Evolutionary conservation across 2,329 filamentous ascomycete species (phyloP).

Genomic region (Pyrenophora seminiperda): DNA sequence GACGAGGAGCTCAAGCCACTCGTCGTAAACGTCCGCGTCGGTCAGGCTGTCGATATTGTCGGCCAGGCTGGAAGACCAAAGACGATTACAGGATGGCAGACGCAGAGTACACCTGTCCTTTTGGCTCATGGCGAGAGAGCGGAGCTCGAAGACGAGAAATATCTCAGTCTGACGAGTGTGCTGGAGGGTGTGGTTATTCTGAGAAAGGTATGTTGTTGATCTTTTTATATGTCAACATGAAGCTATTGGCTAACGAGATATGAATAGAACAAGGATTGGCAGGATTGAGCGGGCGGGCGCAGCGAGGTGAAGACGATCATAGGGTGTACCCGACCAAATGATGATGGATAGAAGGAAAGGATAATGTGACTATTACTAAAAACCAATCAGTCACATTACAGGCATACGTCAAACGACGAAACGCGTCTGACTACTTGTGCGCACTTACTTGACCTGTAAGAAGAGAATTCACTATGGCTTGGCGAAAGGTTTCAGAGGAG

Average conservation of each 20-base stretch:
- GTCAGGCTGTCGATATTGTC: conserved; percentile 97
- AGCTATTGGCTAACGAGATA: conserved; percentile 18
- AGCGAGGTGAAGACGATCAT: not conserved
- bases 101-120: conserved; percentile 96
- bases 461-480: no score
- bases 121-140: conserved; percentile 94
- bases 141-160: conserved; percentile 97
- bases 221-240: no score
- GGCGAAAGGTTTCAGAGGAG: no score
- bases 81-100: conserved; percentile 99
- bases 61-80: conserved; percentile 96
- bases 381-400: no score
- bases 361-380: no score
- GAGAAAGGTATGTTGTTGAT: conserved; percentile 76
- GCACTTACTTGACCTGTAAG: no score
- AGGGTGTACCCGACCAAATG: not conserved
- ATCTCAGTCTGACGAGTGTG: conserved; percentile 86
- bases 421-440: no score
- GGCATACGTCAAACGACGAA: no score
- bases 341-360: conserved; percentile 6
- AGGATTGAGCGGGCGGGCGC: conserved; percentile 39
- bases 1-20: conserved; percentile 93
- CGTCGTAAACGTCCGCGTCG: conserved; percentile 93
- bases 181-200: conserved; percentile 95
- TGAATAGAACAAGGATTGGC: conserved; percentile 54